A percentile compares a stretch with the other conserved stretches of the same genome.
phyloP scores from a whole-genome alignment of 257 asterid genomes.

The Salvia miltiorrhiza region DNA sequence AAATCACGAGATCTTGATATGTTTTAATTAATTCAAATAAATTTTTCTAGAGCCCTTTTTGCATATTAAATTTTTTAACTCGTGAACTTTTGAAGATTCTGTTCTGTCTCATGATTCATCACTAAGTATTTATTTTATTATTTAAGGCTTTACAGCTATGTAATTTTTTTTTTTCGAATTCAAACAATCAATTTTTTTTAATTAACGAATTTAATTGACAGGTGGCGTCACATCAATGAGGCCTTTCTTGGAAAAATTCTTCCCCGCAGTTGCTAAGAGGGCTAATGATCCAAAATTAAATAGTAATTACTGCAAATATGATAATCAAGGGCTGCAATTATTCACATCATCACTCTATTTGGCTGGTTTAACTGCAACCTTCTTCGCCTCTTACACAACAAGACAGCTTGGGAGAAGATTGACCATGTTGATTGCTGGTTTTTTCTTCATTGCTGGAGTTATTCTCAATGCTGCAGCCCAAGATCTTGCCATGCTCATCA shows the following conservation, averaged over 20 bases:
- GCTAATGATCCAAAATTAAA: slow-evolving; percentile 23
- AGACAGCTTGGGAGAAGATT: slow-evolving; percentile 59
- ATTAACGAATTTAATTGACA: slow-evolving; percentile 13
- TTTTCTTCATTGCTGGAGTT: slow-evolving; percentile 65
- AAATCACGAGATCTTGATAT: background rate
- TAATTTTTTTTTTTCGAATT: background rate
- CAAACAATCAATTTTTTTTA: no score
- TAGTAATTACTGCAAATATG: slow-evolving; percentile 90
- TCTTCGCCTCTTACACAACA: slow-evolving; percentile 88
- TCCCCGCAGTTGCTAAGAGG: slow-evolving; percentile 55
- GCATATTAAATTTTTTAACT: background rate
- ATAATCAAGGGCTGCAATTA: slow-evolving; percentile 74
- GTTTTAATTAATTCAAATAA: background rate
- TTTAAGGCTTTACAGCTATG: background rate
- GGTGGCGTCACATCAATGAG: slow-evolving; percentile 85
- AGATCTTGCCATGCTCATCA: slow-evolving; percentile 83
- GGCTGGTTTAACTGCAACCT: slow-evolving; percentile 78
- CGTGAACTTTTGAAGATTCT: background rate
- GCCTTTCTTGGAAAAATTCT: slow-evolving; percentile 62
- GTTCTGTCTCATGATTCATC: background rate
- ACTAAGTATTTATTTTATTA: background rate
- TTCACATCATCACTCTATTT: slow-evolving; percentile 85
- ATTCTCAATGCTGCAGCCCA: slow-evolving; percentile 66
- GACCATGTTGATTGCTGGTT: slow-evolving; percentile 81
- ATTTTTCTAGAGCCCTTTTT: background rate